Base-by-base conservation (phyloP, 106 monocot species). In the Apostasia shenzhenica region DNA sequence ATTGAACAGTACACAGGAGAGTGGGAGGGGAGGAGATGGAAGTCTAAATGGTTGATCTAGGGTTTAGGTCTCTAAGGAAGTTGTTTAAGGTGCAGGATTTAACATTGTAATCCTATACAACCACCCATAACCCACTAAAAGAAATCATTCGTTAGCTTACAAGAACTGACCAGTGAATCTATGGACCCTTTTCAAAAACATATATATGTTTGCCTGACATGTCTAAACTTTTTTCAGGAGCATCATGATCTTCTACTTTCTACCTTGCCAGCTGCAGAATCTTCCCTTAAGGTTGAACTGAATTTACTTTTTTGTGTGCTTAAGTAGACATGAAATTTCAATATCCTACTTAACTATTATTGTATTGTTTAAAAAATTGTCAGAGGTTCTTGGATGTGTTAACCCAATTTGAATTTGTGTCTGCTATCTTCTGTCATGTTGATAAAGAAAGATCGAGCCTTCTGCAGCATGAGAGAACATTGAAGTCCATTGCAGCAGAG, bases 161-260 rank as follows among this genome's bases (percentile, higher is more conserved):
- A 26, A 26, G 26, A 26, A 26, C 26, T 26, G 26, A 26, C 26
- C 26, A 26, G 26, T 26, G 26, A 26, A 26, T 26, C 26, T 26
- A 26, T 26, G 26, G 26, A 26, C 26, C 26, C 14, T 64, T 65
- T 48, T 65, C 6, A 65, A 3, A 6, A 65, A 48, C 48, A 48
- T 14, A 65, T 49, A 0, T 44, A 48, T 65, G 48, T 65, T 26
- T 43, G 65, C 47, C 48, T 47, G 2, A 48, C 48, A 65, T 48
- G 48, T 48, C 48, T 48, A 8, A 65, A 65, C 8, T n/a, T 47
- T 65, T 65, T 7, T 14, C 78, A 99, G 99, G 99, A 99, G 80
- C 87, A 99, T 85, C 93, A 85, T 77, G 99, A 93, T 89, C 92
- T 99, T 74, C 70, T 99, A 66, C 44, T 88, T 58, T 53, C 87